These are phyloP conservation scores for Blastobotrys chiropterorum DNA, from an alignment of 805 yeast species.

Conservation along the genomic window DNA sequence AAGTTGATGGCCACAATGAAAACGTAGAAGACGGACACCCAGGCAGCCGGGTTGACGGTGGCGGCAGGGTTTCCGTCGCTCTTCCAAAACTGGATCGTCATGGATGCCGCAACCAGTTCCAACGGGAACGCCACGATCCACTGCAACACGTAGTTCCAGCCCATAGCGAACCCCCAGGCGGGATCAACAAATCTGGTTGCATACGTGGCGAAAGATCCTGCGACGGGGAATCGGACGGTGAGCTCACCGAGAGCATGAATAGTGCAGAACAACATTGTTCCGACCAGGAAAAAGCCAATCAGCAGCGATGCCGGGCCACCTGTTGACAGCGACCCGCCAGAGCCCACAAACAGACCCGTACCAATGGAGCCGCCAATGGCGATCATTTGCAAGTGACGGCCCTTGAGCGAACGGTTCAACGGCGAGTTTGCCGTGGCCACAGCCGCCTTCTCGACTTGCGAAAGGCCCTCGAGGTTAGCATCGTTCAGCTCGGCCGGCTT, in stretches of 20 bases:
- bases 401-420: constrained; percentile 39
- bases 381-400: too few species aligned
- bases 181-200: constrained; percentile 55
- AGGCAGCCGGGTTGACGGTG: constrained; percentile 51
- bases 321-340: constrained; percentile 48
- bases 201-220: constrained; percentile 58
- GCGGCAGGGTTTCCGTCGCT: constrained; percentile 56
- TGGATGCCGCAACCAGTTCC: constrained; percentile 59
- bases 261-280: constrained; percentile 57
- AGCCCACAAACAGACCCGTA: constrained; percentile 68
- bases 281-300: constrained; percentile 53
- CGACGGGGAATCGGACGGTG: constrained; percentile 58
- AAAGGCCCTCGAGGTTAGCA: constrained; percentile 33
- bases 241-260: constrained; percentile 64
- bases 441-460: constrained; percentile 38
- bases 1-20: constrained; percentile 43
- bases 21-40: constrained; percentile 53
- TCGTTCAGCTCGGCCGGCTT: constrained; percentile 35
- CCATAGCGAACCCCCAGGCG: constrained; percentile 61
- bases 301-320: constrained; percentile 59
- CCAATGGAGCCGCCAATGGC: constrained; percentile 74
- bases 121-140: constrained; percentile 61
- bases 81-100: constrained; percentile 56
- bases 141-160: constrained; percentile 64
- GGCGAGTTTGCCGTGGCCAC: constrained; percentile 40